A percentile compares a stretch with the other conserved stretches of the same genome.
phyloP scores from a whole-genome alignment of 2,329 filamentous ascomycete genomes.

The Lasiodiplodia citricola region DNA sequence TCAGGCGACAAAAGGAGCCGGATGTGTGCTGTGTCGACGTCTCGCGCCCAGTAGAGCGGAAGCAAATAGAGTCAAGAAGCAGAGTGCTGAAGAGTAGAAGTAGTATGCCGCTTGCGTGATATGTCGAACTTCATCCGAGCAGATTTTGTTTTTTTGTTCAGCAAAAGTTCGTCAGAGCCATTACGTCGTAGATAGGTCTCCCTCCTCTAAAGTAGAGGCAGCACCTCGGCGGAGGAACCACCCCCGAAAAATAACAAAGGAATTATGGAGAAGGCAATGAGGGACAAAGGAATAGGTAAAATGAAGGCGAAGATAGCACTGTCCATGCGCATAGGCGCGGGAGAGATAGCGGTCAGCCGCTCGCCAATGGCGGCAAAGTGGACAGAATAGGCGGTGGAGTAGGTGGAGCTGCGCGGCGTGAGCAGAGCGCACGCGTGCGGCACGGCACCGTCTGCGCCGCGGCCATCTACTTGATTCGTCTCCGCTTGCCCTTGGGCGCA shows the following conservation, averaged over 20 bases:
- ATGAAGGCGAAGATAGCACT: not conserved
- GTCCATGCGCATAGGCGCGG: slow-evolving; percentile 8
- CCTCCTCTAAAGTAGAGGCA: slow-evolving; percentile 18
- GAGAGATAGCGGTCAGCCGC: slow-evolving; percentile 15
- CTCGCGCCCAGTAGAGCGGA: not conserved
- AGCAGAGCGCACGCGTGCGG: slow-evolving; percentile 6
- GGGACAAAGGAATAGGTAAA: not conserved
- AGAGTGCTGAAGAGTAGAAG: not conserved
- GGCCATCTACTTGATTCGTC: slow-evolving; percentile 66
- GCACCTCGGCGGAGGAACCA: not conserved
- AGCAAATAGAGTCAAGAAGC: slow-evolving; percentile 8
- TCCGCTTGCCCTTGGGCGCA: slow-evolving; percentile 89
- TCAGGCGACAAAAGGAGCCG: not conserved
- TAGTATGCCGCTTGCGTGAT: slow-evolving; percentile 8
- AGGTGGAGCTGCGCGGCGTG: slow-evolving; percentile 21
- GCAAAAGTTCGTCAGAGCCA: slow-evolving; percentile 20
- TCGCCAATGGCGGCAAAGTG: slow-evolving; percentile 21
- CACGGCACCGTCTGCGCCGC: slow-evolving; percentile 5
- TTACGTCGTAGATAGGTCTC: slow-evolving; percentile 21
- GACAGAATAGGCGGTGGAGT: slow-evolving; percentile 13
- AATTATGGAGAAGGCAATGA: slow-evolving; percentile 14
- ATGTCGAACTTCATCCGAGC: slow-evolving; percentile 10
- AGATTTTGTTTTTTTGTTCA: not conserved
- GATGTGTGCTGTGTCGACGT: slow-evolving; percentile 5
- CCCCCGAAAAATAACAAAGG: not conserved